phyloP scores from a whole-genome alignment of 345 rosid genomes.

The Eutrema heterophyllum region DNA sequence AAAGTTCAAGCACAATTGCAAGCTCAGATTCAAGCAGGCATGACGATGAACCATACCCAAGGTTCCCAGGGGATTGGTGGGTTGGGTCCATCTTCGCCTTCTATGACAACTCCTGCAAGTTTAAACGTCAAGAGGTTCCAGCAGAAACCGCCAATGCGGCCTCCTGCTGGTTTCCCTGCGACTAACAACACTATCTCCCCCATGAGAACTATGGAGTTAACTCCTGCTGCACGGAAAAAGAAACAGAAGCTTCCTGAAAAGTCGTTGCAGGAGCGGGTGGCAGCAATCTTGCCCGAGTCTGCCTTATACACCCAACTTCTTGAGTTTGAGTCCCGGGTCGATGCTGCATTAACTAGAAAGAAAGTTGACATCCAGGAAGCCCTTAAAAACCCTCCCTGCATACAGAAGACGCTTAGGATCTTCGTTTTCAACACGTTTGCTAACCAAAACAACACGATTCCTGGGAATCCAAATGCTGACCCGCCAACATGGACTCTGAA shows the following conservation, averaged over 20 bases:
- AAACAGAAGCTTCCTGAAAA: conserved; percentile 94
- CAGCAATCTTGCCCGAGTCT: conserved; percentile 93
- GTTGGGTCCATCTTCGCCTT: conserved; percentile 66
- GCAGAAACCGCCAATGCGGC: conserved; percentile 71
- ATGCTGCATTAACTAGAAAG: conserved; percentile 85
- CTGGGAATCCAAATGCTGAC: conserved; percentile 80
- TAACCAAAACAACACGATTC: conserved; percentile 74
- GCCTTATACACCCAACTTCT: conserved; percentile 95
- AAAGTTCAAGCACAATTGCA: conserved; percentile 70
- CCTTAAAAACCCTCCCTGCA: conserved; percentile 81
- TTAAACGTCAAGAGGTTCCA: conserved; percentile 52
- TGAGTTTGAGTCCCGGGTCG: conserved; percentile 90
- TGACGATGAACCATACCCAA: conserved; percentile 53
- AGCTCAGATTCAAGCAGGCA: conserved; percentile 73
- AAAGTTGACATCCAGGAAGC: conserved; percentile 97
- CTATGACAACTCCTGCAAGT: conserved; percentile 61
- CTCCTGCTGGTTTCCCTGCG: conserved; percentile 71
- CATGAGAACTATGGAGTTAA: conserved; percentile 72
- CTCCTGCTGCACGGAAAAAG: conserved; percentile 74
- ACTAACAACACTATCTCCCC: conserved; percentile 52
- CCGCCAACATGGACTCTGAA: conserved; percentile 95
- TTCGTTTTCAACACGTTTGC: conserved; percentile 86
- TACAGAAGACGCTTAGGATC: conserved; percentile 88
- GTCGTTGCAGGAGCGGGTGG: conserved; percentile 86
- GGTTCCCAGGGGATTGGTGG: conserved; percentile 45